A percentile compares a stretch with the other conserved stretches of the same genome.
Conservation (phyloP, 2,329 filamentous ascomycete genomes). For the Lachnellula arida region DNA sequence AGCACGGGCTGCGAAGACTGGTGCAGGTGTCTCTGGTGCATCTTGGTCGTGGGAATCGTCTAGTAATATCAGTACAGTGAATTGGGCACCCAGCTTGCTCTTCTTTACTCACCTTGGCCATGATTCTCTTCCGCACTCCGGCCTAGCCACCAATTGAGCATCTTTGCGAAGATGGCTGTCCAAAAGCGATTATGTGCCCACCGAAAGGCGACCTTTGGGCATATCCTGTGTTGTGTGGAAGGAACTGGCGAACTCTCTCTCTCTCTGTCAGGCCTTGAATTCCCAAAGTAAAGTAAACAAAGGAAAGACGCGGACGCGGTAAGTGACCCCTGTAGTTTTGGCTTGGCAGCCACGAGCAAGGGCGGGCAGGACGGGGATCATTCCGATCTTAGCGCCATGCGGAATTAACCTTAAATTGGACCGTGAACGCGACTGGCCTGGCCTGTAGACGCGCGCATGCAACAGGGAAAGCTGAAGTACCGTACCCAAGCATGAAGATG, state of each 20-base stretch:
- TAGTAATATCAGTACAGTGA: conserved; percentile 11
- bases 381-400: conserved; percentile 16
- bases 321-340: conserved; percentile 6
- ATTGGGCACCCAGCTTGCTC: neutral
- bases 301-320: neutral
- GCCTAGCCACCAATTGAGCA: conserved; percentile 33
- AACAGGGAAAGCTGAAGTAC: too few species aligned
- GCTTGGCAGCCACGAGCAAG: conserved; percentile 8
- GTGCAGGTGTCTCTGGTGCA: conserved; percentile 59
- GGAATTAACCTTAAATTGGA: conserved; percentile 15
- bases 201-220: neutral
- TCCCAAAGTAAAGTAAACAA: neutral
- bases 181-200: neutral
- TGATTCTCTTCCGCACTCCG: conserved; percentile 21
- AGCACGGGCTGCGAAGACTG: conserved; percentile 61
- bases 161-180: conserved; percentile 10
- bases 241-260: neutral
- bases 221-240: neutral
- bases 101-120: conserved; percentile 20
- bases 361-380: neutral
- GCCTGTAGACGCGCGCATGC: neutral
- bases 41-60: conserved; percentile 35
- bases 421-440: neutral
- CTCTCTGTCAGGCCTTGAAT: too few species aligned
- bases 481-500: neutral